Conservation (phyloP, 352 stramenopile genomes). For the Salisapilia sapeloensis region DNA sequence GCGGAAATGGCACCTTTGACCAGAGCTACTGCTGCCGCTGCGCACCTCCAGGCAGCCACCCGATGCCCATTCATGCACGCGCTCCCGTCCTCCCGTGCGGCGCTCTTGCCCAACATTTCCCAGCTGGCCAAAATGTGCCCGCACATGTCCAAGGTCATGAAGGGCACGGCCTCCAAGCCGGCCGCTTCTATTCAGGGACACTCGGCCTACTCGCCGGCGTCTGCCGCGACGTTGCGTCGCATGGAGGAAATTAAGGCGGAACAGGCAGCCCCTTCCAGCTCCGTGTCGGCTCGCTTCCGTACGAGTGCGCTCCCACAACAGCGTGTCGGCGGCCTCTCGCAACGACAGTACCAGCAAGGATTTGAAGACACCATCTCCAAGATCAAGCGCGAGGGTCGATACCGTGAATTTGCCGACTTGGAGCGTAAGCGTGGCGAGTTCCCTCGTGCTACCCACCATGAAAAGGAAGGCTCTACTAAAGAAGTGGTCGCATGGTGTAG, state of each 20-base stretch:
- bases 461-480: slow-evolving; percentile 44
- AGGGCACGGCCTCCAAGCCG: slow-evolving; percentile 19
- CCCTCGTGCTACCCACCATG: slow-evolving; percentile 60
- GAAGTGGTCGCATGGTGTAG: slow-evolving; percentile 82
- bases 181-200: slow-evolving; percentile 42
- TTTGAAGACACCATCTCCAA: slow-evolving; percentile 61
- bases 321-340: slow-evolving; percentile 39
- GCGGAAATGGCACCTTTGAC: too few relatives aligned
- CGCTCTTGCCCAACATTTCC: slow-evolving; percentile 71
- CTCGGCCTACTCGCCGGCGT: slow-evolving; percentile 18
- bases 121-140: slow-evolving; percentile 74
- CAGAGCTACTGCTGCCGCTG: slow-evolving; percentile 41
- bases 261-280: slow-evolving; percentile 16
- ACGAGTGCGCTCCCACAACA: slow-evolving; percentile 31
- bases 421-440: slow-evolving; percentile 78
- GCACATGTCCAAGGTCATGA: slow-evolving; percentile 74
- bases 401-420: slow-evolving; percentile 76
- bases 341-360: slow-evolving; percentile 42
- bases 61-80: slow-evolving; percentile 77
- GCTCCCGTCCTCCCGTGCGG: slow-evolving; percentile 45
- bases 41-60: slow-evolving; percentile 49
- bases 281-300: slow-evolving; percentile 25
- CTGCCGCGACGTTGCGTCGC: slow-evolving; percentile 49
- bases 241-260: slow-evolving; percentile 34
- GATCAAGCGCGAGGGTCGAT: slow-evolving; percentile 77